Percentiles rank a stretch among this genome's conserved stretches.
Conservation (phyloP, 805 yeast genomes). For the Dipodascopsis tothii region DNA sequence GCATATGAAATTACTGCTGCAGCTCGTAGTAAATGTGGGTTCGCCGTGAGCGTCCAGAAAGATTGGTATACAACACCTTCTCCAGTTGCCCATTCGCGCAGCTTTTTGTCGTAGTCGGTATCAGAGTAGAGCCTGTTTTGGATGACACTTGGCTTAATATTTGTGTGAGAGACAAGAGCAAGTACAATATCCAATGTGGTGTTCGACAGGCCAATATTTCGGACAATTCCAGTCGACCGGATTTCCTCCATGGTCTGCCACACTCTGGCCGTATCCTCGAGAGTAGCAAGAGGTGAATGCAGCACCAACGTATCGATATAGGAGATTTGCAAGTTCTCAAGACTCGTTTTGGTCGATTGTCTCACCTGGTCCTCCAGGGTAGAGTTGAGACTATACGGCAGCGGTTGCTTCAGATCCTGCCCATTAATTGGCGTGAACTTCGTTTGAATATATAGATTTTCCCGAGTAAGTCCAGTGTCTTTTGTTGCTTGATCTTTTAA, state of each 20-base stretch:
- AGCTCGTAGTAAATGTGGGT: background rate
- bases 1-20: background rate
- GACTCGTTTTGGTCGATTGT: slow-evolving; percentile 2
- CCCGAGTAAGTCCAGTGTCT: background rate
- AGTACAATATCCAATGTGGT: background rate
- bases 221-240: background rate
- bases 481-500: background rate
- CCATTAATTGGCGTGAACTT: slow-evolving; percentile 5
- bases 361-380: slow-evolving; percentile 3
- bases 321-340: background rate
- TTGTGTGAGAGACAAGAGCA: slow-evolving; percentile 1
- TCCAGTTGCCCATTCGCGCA: slow-evolving; percentile 2
- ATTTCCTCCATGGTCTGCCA: slow-evolving; percentile 4
- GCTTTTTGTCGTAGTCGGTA: slow-evolving; percentile 1
- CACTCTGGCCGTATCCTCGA: slow-evolving; percentile 6
- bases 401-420: slow-evolving; percentile 1
- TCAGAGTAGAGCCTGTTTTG: slow-evolving; percentile 6
- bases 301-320: slow-evolving; percentile 6
- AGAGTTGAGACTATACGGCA: slow-evolving; percentile 2
- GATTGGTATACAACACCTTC: slow-evolving; percentile 7
- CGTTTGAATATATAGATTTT: slow-evolving; percentile 7
- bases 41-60: slow-evolving; percentile 9
- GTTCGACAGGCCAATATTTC: slow-evolving; percentile 8
- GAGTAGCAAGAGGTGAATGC: slow-evolving; percentile 5
- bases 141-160: slow-evolving; percentile 4